Conservation (phyloP, 192 early-diverging fungal genomes). For the Neocallimastix lanati region DNA sequence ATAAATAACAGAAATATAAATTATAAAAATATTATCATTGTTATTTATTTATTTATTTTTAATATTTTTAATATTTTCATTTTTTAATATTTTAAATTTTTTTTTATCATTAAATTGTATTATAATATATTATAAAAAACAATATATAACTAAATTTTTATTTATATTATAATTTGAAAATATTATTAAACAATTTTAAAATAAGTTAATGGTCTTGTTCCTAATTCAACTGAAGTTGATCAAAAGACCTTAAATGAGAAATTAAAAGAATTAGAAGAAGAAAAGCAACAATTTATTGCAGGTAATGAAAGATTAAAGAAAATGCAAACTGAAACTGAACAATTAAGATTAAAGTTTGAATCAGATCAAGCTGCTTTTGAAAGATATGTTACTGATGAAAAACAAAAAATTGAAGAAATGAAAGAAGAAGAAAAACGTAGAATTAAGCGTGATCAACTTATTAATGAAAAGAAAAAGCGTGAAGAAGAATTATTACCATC, state of each 20-base stretch:
- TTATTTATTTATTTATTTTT: too few species aligned
- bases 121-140: too few species aligned
- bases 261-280: background rate
- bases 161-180: too few species aligned
- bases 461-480: background rate
- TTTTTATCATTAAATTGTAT: too few species aligned
- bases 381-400: background rate
- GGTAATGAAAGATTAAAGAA: background rate
- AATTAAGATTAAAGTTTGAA: background rate
- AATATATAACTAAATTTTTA: too few species aligned
- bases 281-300: background rate
- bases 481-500: background rate
- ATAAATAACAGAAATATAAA: too few species aligned
- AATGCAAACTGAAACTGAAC: background rate
- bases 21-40: too few species aligned
- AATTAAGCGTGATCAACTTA: background rate
- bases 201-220: too few species aligned
- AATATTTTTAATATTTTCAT: too few species aligned
- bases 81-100: too few species aligned
- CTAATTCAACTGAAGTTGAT: too few species aligned
- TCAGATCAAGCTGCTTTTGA: background rate
- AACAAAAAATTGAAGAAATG: background rate
- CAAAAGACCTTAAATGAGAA: background rate
- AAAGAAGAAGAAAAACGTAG: background rate
- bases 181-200: too few species aligned